Base-by-base conservation (phyloP, 495 filamentous ascomycete species). In the Hyaloscypha hepaticicola region DNA sequence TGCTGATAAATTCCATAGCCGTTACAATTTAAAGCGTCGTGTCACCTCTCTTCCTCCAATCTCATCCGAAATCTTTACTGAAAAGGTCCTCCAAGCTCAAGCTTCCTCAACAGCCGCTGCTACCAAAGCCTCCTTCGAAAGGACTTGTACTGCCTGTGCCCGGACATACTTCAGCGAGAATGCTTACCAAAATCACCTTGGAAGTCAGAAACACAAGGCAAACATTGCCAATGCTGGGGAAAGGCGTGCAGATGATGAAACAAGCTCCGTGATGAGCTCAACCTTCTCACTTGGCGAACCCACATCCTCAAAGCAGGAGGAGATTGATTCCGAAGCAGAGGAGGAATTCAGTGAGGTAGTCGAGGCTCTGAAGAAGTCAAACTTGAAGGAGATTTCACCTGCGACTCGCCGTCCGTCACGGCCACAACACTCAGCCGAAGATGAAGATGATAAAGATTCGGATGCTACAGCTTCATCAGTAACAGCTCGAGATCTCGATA, bases 91-190 rank as follows among this genome's bases (percentile, higher is more conserved):
- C n/a, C 90, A 90, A 66, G 93, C 92, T 61, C 91, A 96, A 72
- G 92, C 92, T 29, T 85, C 85, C 5, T 88, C 92, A 7, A 88
- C 85, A 16, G 90, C 92, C 14, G 90, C 92, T 57, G 92, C 91
- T 51, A 90, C 92, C 58, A 92, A 90, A 77, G 96, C 93, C 22
- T 87, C 92, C 2, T 99, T 91, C 73, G 91, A 97, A 72, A 93
- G 87, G 68, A 74, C 80, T 16, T 99, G 95, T 74, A 79, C 85
- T 3, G 85, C 87, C 2, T 99, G 95, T 79, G 88, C 90, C 69
- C 96, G 95, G 79, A 90, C 89, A 25, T 99, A 93, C 77, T 98
- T 88, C 80, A 96, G 92, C 74, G 92, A 96, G 72, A 96, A 96
- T 77, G 93, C 95, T 19, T 97, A 91, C 75, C 84, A 86, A 71